Evolutionary conservation across 2,329 filamentous ascomycete species (phyloP).

Genomic region (Tolypocladium endophyticum): DNA sequence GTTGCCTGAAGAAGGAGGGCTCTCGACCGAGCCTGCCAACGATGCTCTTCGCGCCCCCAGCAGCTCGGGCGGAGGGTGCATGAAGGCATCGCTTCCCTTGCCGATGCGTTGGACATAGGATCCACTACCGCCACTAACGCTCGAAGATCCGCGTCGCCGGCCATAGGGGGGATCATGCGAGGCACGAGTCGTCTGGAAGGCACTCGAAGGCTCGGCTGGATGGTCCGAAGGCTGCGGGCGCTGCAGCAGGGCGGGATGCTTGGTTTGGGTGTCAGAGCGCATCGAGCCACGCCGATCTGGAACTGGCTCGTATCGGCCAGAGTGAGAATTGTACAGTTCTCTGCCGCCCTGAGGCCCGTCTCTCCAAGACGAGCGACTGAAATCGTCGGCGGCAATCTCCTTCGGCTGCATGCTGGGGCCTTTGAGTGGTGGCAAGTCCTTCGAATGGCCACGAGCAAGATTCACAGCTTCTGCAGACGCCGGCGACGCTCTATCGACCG

Average conservation of each 20-base stretch:
- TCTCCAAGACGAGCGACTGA: slow-evolving; percentile 73
- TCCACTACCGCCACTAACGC: slow-evolving; percentile 78
- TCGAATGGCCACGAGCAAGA: slow-evolving; percentile 36
- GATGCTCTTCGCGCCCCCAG: slow-evolving; percentile 36
- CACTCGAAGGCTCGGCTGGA: slow-evolving; percentile 72
- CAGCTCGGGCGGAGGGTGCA: slow-evolving; percentile 31
- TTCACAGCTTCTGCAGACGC: slow-evolving; percentile 45
- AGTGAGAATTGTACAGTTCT: slow-evolving; percentile 91
- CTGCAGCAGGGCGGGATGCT: slow-evolving; percentile 72
- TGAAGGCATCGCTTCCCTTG: slow-evolving; percentile 30
- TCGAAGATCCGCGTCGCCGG: slow-evolving; percentile 78
- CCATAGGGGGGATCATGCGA: slow-evolving; percentile 58
- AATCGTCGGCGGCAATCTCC: slow-evolving; percentile 90
- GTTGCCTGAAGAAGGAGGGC: slow-evolving; percentile 33
- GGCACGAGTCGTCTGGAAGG: slow-evolving; percentile 71
- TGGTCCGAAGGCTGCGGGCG: slow-evolving; percentile 54
- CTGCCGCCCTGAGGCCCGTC: slow-evolving; percentile 57
- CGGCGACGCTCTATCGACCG: slow-evolving; percentile 71
- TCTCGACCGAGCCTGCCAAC: slow-evolving; percentile 38
- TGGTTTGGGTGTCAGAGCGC: slow-evolving; percentile 54
- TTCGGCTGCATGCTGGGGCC: slow-evolving; percentile 45
- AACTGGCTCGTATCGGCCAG: slow-evolving; percentile 84
- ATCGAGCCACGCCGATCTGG: slow-evolving; percentile 63
- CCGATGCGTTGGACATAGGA: slow-evolving; percentile 49
- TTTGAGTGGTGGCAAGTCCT: slow-evolving; percentile 47